Evolutionary conservation across 148 eudicot genomes (phyloP).

Genomic region (Gaultheria prostrata): DNA sequence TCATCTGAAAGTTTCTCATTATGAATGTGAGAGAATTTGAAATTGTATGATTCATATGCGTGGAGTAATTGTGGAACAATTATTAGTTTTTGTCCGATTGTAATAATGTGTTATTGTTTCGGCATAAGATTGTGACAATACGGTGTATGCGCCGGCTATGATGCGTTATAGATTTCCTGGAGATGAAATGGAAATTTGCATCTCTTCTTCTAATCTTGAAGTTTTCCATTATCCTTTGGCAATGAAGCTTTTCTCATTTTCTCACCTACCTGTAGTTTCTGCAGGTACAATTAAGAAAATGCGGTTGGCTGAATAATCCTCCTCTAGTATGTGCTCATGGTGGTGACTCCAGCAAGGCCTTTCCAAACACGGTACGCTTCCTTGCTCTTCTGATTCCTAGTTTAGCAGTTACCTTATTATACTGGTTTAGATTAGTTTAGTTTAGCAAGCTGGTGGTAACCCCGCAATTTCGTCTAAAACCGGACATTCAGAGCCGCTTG

Average conservation of each 20-base stretch:
- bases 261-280: conserved; percentile 11
- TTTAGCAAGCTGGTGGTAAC: background rate
- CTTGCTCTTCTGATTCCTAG: conserved; percentile 7
- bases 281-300: conserved; percentile 69
- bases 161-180: background rate
- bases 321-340: conserved; percentile 99
- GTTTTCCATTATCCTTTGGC: background rate
- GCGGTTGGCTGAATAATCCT: conserved; percentile 76
- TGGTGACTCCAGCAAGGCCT: conserved; percentile 82
- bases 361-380: conserved; percentile 78
- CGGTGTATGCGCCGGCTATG: too few species aligned
- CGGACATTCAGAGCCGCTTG: too few species aligned
- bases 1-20: background rate
- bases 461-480: too few species aligned
- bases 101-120: background rate
- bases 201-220: background rate
- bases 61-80: background rate
- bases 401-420: background rate
- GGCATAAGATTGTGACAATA: background rate
- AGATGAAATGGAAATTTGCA: background rate
- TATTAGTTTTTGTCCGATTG: background rate
- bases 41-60: background rate
- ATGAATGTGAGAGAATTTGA: background rate
- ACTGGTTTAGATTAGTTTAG: background rate
- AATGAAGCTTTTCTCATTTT: background rate